These are phyloP conservation scores for Anisogramma anomala DNA, from an alignment of 2,329 filamentous ascomycete species.

Conservation along the genomic window DNA sequence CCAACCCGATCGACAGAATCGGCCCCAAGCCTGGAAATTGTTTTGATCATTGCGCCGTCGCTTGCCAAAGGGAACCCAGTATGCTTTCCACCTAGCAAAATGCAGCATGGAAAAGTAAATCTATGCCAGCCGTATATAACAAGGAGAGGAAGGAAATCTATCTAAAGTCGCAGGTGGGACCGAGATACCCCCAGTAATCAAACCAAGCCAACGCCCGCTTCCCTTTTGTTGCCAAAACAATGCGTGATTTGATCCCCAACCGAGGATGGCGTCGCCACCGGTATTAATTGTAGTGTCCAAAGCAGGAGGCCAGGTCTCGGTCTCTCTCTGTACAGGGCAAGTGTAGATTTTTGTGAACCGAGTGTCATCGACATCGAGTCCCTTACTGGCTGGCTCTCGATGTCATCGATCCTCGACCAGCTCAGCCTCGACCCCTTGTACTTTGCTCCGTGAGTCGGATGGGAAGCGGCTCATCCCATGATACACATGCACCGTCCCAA, in stretches of 20 bases:
- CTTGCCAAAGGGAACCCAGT: slow-evolving; percentile 2
- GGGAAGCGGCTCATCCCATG: slow-evolving; percentile 48
- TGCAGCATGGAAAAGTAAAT: slow-evolving; percentile 7
- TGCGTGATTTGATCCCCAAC: too few relatives aligned
- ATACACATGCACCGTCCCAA: slow-evolving; percentile 46
- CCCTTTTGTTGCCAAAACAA: too few relatives aligned
- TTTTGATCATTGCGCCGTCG: slow-evolving; percentile 13
- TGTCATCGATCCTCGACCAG: slow-evolving; percentile 31
- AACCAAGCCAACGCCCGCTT: slow-evolving; percentile 4
- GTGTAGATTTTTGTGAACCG: too few relatives aligned
- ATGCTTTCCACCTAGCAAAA: too few relatives aligned
- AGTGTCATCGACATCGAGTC: too few relatives aligned
- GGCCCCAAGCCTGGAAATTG: background rate
- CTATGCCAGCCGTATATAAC: slow-evolving; percentile 11
- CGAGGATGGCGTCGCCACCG: too few relatives aligned
- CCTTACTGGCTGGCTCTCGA: background rate
- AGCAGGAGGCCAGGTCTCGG: too few relatives aligned
- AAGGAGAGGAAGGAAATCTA: background rate
- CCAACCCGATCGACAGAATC: background rate
- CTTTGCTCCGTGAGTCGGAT: slow-evolving; percentile 32
- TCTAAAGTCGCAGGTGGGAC: too few relatives aligned
- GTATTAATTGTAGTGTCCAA: too few relatives aligned
- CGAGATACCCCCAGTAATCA: too few relatives aligned
- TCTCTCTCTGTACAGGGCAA: too few relatives aligned
- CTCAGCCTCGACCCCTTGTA: slow-evolving; percentile 45